Evolutionary conservation across 306 rosid genomes (phyloP).

Genomic region (Cotoneaster glaucophyllus): DNA sequence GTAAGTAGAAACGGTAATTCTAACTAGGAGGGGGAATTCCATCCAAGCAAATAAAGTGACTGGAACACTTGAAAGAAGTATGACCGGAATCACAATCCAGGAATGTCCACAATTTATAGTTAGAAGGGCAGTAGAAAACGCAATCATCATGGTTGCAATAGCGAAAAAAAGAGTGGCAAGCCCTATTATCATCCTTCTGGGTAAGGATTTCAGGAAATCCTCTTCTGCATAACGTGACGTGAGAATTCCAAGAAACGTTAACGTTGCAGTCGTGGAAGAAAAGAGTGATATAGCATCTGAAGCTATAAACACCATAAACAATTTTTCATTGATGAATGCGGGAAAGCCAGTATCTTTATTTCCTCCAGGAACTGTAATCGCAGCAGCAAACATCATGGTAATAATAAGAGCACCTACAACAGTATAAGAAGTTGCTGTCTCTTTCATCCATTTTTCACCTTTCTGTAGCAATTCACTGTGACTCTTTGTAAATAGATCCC

Average conservation of each 20-base stretch:
- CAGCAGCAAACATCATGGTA: conserved; percentile 23
- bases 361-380: conserved; percentile 4
- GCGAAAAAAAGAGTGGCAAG: conserved; percentile 31
- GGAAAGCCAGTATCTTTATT: background rate
- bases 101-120: background rate
- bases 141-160: conserved; percentile 33
- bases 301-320: background rate
- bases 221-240: conserved; percentile 1
- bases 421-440: conserved; percentile 20
- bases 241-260: conserved; percentile 25
- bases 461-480: conserved; percentile 18
- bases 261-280: background rate
- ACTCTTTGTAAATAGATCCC: conserved; percentile 14
- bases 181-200: background rate
- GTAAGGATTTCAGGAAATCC: conserved; percentile 1
- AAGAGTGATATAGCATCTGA: background rate
- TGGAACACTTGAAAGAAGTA: conserved; percentile 14
- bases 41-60: background rate
- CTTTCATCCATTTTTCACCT: conserved; percentile 40
- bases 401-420: conserved; percentile 30
- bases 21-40: background rate
- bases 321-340: background rate
- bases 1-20: conserved; percentile 2
- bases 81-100: conserved; percentile 7
- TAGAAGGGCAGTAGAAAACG: conserved; percentile 28